Base-by-base conservation (phyloP, 176 grass and related monocot species). In the Eleusine coracana region DNA sequence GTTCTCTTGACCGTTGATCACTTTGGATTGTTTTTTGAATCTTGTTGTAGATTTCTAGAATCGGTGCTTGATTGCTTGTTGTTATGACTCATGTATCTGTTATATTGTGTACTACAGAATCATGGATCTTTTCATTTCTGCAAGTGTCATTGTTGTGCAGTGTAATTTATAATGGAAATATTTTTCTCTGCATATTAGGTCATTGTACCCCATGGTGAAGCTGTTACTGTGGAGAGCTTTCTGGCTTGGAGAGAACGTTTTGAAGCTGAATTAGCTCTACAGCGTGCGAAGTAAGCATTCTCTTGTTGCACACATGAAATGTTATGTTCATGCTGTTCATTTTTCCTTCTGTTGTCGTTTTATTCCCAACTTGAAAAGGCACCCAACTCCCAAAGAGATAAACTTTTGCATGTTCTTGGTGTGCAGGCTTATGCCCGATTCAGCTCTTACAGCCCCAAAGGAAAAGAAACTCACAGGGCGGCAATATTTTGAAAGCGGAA, bases 351-450 rank as follows among this genome's bases (percentile, higher is more conserved):
- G 6, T 34, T 80, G 11, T 3, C 59, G 50, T 82, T 60, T 73
- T 28, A 34, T 82, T 66, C 29, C 29, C 29, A 66, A 31, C 28
- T 78, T 80, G 18, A 29, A 37, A 4, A 76, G 41, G 66, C 71
- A 29, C 4, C 52, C 31, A 73, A 41, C 11, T 44, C 58, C 67
- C n/a, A n/a, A n/a, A n/a, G n/a, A n/a, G n/a, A n/a, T 51, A 49
- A 71, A 76, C n/a, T 78, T 89, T 73, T 81, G 29, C 70, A 67
- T 85, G 86, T 67, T 76, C 50, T 25, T 83, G 54, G 42, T 70
- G 34, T 89, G 80, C 87, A 99, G 96, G 84, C 83, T 99, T 76
- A 99, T 99, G 91, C 96, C 96, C 77, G 96, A 99, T 51, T 99
- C 96, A 61, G 93, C 91, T 85, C 91, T 99, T 84, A 85, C 93